Base-by-base conservation (phyloP, 805 yeast species). In the Hanseniaspora thailandica region DNA sequence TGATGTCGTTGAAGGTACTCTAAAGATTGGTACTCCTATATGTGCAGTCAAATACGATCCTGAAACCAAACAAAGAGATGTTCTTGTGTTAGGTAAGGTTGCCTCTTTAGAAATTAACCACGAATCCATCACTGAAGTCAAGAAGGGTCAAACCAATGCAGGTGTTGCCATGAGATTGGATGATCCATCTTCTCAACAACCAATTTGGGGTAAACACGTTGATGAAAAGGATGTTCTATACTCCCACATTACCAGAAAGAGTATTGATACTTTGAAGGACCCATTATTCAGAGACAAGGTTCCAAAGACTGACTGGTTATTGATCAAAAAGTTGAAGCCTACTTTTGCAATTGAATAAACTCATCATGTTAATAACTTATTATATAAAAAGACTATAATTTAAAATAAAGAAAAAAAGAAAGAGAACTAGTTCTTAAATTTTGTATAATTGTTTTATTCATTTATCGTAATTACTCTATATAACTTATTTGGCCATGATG, bases 101-200 rank as follows among this genome's bases (percentile, higher is more conserved):
- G 81, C 74, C 19, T 86, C 96, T n/a, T 74, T 93, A 67, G 97
- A 93, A 72, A 96, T 93, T 50, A 94, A 90, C 71, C 98, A 93
- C 73, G 86, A 86, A 69, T 71, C 96, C 34, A 76, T 74, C 28
- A 85, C 78, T 54, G 69, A 73, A 30, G 95, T 89, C 45, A 85
- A 87, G 73, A 93, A 86, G 76, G 96, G 97, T 45, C 95, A 86
- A 70, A 86, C 97, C 12, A 78, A 84, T 61, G 97, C 96, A 26
- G 99, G 99, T 78, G 97, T 90, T 58, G 98, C 99, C 57, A 86
- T 93, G 84, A 82, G 98, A 75, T 76, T 93, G 64, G 98, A 93
- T 55, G 84, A 86, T 62, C 89, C 95, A 59, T 84, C 95, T 43
- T 76, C 84, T 55, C 90, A 86, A 59, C 96, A 88, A 71, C 97